These are phyloP conservation scores for Quercus rubra DNA, from an alignment of 306 rosid species.

Conservation along the genomic window DNA sequence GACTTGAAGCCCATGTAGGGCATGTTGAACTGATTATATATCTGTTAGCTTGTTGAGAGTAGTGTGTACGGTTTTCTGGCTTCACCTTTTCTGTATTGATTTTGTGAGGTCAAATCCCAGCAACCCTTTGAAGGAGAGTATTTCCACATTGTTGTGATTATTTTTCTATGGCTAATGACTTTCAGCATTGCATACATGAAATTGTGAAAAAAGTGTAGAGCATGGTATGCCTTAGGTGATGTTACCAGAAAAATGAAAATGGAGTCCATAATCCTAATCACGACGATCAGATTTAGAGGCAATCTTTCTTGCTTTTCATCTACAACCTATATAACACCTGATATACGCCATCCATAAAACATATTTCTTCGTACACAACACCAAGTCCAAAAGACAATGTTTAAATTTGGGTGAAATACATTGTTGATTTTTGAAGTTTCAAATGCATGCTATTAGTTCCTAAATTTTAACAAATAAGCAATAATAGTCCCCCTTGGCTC, in stretches of 20 bases:
- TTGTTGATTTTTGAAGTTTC: too few species aligned
- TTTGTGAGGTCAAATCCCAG: conserved; percentile 16
- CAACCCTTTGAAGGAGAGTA: conserved; percentile 15
- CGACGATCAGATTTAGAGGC: too few species aligned
- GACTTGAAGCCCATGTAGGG: too few species aligned
- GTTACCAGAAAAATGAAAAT: not conserved
- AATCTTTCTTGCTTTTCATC: too few species aligned
- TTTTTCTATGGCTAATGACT: not conserved
- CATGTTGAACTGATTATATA: not conserved
- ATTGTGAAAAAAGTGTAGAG: not conserved
- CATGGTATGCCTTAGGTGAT: not conserved
- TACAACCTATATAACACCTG: too few species aligned
- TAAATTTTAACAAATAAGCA: too few species aligned
- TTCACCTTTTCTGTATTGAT: not conserved
- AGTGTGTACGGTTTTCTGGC: not conserved
- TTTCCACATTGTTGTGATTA: not conserved
- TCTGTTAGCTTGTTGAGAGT: not conserved
- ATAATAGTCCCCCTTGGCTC: too few species aligned
- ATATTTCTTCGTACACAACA: not conserved
- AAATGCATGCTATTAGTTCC: too few species aligned
- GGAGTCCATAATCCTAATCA: not conserved
- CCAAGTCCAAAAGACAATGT: not conserved
- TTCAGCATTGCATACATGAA: not conserved
- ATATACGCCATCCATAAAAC: too few species aligned
- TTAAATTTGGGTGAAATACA: too few species aligned